phyloP scores from a whole-genome alignment of 306 rosid species.

The Castanea crenata region DNA sequence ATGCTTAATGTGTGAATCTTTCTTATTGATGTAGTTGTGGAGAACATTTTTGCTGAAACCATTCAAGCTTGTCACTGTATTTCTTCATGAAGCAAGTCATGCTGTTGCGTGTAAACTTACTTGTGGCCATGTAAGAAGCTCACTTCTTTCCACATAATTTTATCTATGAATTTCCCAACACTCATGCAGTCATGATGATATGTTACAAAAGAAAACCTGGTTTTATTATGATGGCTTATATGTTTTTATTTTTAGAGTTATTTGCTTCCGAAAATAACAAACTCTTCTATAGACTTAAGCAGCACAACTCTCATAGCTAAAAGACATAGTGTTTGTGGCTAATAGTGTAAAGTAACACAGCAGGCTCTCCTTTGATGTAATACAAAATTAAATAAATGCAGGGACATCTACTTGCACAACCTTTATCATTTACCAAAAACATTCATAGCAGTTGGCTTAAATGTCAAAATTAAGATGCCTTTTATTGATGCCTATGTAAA shows the following conservation, averaged over 20 bases:
- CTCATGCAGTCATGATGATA: not conserved
- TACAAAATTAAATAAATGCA: not conserved
- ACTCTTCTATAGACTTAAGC: not conserved
- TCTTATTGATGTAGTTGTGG: constrained; percentile 51
- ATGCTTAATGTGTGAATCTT: constrained; percentile 9
- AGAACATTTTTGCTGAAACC: constrained; percentile 65
- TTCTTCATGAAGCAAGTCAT: constrained; percentile 74
- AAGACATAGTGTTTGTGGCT: not conserved
- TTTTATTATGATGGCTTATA: not conserved
- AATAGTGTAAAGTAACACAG: not conserved
- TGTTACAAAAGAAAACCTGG: not conserved
- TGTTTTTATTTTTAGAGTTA: too few relatives aligned
- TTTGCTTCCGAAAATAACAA: not conserved
- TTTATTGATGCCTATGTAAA: not conserved
- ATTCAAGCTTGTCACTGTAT: constrained; percentile 65
- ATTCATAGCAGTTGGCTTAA: not conserved
- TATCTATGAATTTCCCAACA: not conserved
- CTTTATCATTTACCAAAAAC: not conserved
- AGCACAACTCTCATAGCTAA: not conserved
- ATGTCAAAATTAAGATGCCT: not conserved
- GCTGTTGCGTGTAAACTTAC: constrained; percentile 64
- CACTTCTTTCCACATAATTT: constrained; percentile 9
- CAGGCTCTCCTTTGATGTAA: not conserved
- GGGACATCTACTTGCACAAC: not conserved
- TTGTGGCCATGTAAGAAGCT: constrained; percentile 54